phyloP scores from a whole-genome alignment of 2,329 filamentous ascomycete species.

The Trichoderma asperellum region DNA sequence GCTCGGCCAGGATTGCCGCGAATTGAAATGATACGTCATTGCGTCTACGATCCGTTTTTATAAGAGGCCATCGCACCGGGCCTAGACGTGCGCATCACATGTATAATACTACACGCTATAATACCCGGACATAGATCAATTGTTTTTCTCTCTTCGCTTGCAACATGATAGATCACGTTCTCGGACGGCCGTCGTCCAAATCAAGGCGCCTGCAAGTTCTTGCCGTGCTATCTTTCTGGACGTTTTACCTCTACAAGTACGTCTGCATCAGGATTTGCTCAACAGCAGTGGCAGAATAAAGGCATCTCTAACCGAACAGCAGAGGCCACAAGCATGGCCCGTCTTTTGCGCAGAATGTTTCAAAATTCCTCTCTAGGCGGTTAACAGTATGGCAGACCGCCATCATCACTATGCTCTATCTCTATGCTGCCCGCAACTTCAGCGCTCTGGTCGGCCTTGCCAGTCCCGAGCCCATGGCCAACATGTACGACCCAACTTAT shows the following conservation, averaged over 20 bases:
- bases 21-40: constrained; percentile 19
- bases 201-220: constrained; percentile 93
- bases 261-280: constrained; percentile 33
- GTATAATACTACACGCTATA: constrained; percentile 7
- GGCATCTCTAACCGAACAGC: constrained; percentile 1
- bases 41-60: neutral
- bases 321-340: constrained; percentile 89
- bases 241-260: constrained; percentile 77
- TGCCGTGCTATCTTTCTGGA: constrained; percentile 90
- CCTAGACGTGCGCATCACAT: constrained; percentile 6
- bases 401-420: constrained; percentile 83
- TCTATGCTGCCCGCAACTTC: constrained; percentile 92
- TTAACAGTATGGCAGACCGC: constrained; percentile 90
- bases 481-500: constrained; percentile 89
- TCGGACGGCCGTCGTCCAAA: constrained; percentile 87
- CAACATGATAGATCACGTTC: constrained; percentile 78
- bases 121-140: constrained; percentile 18
- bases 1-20: neutral
- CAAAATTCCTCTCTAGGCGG: constrained; percentile 67
- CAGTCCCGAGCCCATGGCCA: constrained; percentile 89
- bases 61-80: constrained; percentile 8
- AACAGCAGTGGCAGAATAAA: constrained; percentile 5
- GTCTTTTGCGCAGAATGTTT: constrained; percentile 72
- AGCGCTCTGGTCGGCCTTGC: constrained; percentile 89
- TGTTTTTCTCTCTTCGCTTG: neutral